Evolutionary conservation across 176 grass and related monocot species (phyloP).

Genomic region (Metroxylon sagu): DNA sequence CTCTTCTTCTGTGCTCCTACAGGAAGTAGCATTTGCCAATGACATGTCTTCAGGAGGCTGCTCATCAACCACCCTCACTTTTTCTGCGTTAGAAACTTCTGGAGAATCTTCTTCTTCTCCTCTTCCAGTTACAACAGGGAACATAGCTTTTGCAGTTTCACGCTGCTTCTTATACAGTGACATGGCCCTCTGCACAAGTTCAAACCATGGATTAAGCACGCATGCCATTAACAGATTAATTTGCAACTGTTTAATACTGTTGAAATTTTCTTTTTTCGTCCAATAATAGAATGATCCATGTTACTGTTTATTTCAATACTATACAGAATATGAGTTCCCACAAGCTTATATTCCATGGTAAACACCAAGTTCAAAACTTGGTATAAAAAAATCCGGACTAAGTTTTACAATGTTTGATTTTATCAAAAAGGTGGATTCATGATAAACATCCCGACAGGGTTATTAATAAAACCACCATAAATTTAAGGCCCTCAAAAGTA

Average conservation of each 20-base stretch:
- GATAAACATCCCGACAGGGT: too few relatives aligned
- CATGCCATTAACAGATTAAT: neutral
- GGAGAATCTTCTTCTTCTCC: conserved; percentile 5
- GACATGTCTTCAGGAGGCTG: neutral
- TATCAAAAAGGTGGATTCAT: too few relatives aligned
- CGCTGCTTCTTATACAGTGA: conserved; percentile 11
- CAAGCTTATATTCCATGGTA: too few relatives aligned
- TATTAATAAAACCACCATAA: too few relatives aligned
- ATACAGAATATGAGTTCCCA: too few relatives aligned
- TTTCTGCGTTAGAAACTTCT: conserved; percentile 9
- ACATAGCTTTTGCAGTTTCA: conserved; percentile 13
- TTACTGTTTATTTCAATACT: too few relatives aligned
- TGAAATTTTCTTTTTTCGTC: too few relatives aligned
- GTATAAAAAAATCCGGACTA: too few relatives aligned
- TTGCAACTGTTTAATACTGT: neutral
- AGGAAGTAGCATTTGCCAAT: neutral
- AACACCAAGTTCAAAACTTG: too few relatives aligned
- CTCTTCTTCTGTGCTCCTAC: neutral
- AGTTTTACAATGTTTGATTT: too few relatives aligned
- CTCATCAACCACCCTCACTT: conserved; percentile 1
- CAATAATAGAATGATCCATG: too few relatives aligned
- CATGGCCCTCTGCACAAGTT: conserved; percentile 31
- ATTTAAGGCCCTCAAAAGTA: too few relatives aligned
- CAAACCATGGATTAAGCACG: neutral
- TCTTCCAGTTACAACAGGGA: neutral